Conservation (phyloP, 2,329 filamentous ascomycete genomes). For the Fusarium oxysporum region DNA sequence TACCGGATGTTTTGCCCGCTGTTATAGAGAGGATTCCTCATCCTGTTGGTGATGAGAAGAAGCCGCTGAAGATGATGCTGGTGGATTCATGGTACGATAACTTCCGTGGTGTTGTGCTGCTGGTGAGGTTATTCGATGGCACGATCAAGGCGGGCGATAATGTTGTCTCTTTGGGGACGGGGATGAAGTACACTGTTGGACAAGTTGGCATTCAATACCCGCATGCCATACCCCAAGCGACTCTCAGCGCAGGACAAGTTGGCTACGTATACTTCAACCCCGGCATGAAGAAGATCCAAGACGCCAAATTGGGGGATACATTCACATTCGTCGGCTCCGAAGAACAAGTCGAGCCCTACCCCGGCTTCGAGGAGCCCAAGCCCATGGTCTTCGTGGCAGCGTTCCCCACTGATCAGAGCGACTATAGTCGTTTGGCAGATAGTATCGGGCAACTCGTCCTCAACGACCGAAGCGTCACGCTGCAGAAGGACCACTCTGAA, state of each 20-base stretch:
- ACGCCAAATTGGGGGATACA: conserved; percentile 96
- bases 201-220: conserved; percentile 98
- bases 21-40: conserved; percentile 88
- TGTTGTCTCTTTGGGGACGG: conserved; percentile 88
- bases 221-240: conserved; percentile 81
- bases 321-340: conserved; percentile 87
- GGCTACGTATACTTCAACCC: conserved; percentile 98
- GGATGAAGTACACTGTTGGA: conserved; percentile 89
- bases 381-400: conserved; percentile 99
- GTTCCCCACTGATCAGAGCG: conserved; percentile 90
- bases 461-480: conserved; percentile 93
- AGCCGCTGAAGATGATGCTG: conserved; percentile 84
- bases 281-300: conserved; percentile 96
- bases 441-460: conserved; percentile 94
- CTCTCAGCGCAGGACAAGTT: conserved; percentile 90
- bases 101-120: conserved; percentile 91
- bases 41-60: conserved; percentile 77
- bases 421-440: conserved; percentile 88
- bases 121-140: conserved; percentile 93
- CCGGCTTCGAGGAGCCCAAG: conserved; percentile 96
- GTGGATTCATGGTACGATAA: conserved; percentile 99
- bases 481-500: conserved; percentile 94
- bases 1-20: conserved; percentile 82
- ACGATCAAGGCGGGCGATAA: conserved; percentile 84
- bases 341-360: conserved; percentile 80